Base-by-base conservation (phyloP, 192 early-diverging fungal genomes). In the Thoreauomyces humboldtii region DNA sequence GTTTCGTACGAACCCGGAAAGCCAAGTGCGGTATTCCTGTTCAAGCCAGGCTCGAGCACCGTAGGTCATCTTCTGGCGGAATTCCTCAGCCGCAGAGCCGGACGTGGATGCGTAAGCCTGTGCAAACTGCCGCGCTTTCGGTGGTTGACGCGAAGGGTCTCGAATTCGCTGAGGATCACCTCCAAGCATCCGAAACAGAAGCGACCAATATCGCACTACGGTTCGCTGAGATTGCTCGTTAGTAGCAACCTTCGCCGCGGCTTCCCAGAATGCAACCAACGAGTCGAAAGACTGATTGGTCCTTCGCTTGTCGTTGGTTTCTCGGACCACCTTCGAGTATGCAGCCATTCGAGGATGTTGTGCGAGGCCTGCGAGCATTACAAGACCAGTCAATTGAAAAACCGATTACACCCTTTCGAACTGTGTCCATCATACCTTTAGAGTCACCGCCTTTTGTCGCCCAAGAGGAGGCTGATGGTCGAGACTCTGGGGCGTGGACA, bases 281-380 rank as follows among this genome's bases (percentile, higher is more conserved):
- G 81, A 25, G 11, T 76, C 71, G 44, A 65, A 76, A 0, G 71
- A 73, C 15, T 60, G 29, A 12, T 67, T 66, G 27, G 67, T 59
- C 17, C 74, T 52, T 15, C 83, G 70, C 5, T 51, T 50, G 9
- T 78, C 65, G 61, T 81, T 82, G n/a, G 82, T 59, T 17, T 73
- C 71, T 35, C 68, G 34, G 12, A 85, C 67, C 7, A 81, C 80
- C 31, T 74, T 70, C 28, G 70, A 67, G 47, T 82, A 85, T 27
- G 61, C 47, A 15, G 33, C 51, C 19, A 69, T 17, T 41, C 59
- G 58, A 2, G 58, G 59, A 32, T 69, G 35, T n/a, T n/a, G n/a
- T n/a, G n/a, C n/a, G n/a, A n/a, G n/a, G n/a, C n/a, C n/a, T n/a
- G n/a, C n/a, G n/a, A n/a, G n/a, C n/a, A n/a, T n/a, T n/a, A n/a